These are phyloP conservation scores for Cordyceps tenuipes DNA, from an alignment of 2,329 filamentous ascomycete species.

Conservation along the genomic window DNA sequence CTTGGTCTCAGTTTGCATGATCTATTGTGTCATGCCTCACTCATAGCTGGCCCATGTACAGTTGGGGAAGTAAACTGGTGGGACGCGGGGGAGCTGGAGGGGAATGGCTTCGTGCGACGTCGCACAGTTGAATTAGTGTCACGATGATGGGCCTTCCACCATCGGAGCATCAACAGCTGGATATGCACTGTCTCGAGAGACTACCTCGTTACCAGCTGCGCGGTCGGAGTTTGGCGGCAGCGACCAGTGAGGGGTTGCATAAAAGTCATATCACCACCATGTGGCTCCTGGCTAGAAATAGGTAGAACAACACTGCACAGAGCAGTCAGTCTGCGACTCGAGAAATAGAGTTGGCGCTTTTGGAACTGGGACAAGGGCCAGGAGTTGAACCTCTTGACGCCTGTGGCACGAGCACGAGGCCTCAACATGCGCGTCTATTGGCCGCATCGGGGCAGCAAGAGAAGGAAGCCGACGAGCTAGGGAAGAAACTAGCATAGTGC, in stretches of 20 bases:
- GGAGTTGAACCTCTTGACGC: neutral
- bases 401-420: conserved; percentile 10
- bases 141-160: neutral
- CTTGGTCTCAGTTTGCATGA: neutral
- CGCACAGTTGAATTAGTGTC: neutral
- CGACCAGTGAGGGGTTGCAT: neutral
- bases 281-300: neutral
- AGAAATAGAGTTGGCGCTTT: neutral
- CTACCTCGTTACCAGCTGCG: neutral
- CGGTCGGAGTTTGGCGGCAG: neutral
- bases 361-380: neutral
- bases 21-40: neutral
- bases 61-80: neutral
- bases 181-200: neutral
- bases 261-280: neutral
- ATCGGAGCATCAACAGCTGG: neutral
- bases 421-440: conserved; percentile 10
- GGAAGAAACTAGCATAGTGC: neutral
- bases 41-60: neutral
- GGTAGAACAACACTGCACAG: neutral
- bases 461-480: neutral
- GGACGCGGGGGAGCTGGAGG: conserved; percentile 1
- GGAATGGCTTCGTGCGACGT: neutral
- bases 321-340: neutral
- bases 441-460: neutral